Percentiles rank a stretch among this genome's conserved stretches.
phyloP scores from a whole-genome alignment of 2,329 filamentous ascomycete species.

The Aspergillus carbonarius region DNA sequence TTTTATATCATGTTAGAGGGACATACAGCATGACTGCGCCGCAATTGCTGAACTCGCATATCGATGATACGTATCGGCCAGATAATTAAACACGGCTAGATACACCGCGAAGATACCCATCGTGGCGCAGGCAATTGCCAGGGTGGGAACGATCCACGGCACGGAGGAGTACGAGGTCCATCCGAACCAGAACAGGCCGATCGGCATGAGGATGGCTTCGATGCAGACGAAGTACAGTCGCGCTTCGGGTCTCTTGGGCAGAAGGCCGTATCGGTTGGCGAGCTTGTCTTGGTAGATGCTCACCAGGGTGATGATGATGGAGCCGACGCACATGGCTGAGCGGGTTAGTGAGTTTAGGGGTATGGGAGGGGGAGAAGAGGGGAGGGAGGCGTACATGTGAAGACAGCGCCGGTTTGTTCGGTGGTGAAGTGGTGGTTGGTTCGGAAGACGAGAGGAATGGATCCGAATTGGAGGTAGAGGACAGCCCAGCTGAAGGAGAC shows the following conservation, averaged over 20 bases:
- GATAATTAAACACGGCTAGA: slow-evolving; percentile 86
- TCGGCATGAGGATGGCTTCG: slow-evolving; percentile 70
- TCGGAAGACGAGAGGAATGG: slow-evolving; percentile 74
- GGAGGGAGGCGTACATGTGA: slow-evolving; percentile 47
- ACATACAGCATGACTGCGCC: slow-evolving; percentile 73
- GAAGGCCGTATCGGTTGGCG: slow-evolving; percentile 51
- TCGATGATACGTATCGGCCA: slow-evolving; percentile 81
- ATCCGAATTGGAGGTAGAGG: slow-evolving; percentile 79
- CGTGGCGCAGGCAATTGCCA: slow-evolving; percentile 71
- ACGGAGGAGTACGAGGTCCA: slow-evolving; percentile 64
- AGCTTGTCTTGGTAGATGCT: slow-evolving; percentile 72
- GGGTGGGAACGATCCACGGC: slow-evolving; percentile 70
- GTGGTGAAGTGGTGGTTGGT: slow-evolving; percentile 66
- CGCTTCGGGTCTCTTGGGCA: slow-evolving; percentile 63
- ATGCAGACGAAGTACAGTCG: slow-evolving; percentile 82
- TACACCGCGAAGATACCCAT: slow-evolving; percentile 87
- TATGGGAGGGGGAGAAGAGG: not conserved
- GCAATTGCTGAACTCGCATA: slow-evolving; percentile 85
- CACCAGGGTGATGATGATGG: slow-evolving; percentile 64
- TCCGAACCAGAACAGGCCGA: slow-evolving; percentile 78
- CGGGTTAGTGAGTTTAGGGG: slow-evolving; percentile 2
- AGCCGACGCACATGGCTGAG: slow-evolving; percentile 67
- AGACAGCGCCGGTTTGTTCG: slow-evolving; percentile 69
- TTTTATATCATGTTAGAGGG: too few species aligned
- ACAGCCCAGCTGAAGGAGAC: slow-evolving; percentile 87